These are phyloP conservation scores for Whalleya microplaca DNA, from an alignment of 2,329 filamentous ascomycete genomes.

Conservation along the genomic window DNA sequence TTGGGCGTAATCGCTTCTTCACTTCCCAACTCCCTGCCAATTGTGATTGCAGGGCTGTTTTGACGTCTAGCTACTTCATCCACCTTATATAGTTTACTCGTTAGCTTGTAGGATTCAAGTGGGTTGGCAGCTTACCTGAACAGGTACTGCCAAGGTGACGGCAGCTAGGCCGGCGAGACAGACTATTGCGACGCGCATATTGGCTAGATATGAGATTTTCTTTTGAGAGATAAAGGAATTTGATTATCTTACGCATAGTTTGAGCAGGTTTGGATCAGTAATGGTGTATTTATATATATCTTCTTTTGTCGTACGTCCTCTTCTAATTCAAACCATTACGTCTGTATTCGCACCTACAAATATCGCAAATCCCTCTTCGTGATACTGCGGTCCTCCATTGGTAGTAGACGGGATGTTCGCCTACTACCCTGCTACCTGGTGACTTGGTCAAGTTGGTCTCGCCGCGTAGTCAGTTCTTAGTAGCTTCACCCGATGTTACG, in stretches of 20 bases:
- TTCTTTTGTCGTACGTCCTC: no score
- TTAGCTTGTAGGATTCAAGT: conserved; percentile 2
- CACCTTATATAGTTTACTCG: background rate
- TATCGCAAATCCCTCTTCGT: background rate
- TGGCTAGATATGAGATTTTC: background rate
- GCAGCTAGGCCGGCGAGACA: conserved; percentile 12
- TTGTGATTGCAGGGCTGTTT: background rate
- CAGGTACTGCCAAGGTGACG: conserved; percentile 15
- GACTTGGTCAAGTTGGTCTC: no score
- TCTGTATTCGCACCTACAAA: no score
- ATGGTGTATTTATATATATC: no score
- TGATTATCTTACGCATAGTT: background rate
- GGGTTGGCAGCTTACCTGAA: conserved; percentile 8
- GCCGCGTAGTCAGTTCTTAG: conserved; percentile 2
- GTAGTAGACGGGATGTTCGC: no score
- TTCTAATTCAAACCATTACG: no score
- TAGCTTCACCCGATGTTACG: background rate
- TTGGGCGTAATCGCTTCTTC: background rate
- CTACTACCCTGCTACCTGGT: no score
- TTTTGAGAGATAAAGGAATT: background rate
- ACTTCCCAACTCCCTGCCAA: no score
- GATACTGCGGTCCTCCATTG: no score
- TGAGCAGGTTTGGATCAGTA: no score
- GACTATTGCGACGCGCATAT: conserved; percentile 17
- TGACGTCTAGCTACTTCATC: conserved; percentile 7